phyloP scores from a whole-genome alignment of 2,329 filamentous ascomycete species.

The Diplodia sapinea region DNA sequence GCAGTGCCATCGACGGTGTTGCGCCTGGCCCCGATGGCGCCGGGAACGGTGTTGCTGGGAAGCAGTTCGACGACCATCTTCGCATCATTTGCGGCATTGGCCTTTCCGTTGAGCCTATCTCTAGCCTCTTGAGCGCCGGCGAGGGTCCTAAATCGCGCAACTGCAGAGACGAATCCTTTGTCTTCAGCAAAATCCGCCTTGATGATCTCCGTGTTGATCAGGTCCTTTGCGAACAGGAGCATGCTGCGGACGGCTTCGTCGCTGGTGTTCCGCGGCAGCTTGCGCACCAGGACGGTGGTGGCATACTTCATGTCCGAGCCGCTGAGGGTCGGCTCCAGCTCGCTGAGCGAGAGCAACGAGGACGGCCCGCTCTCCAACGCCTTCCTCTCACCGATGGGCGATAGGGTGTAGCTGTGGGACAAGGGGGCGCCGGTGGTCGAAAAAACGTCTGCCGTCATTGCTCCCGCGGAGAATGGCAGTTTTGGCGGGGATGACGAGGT shows the following conservation, averaged over 20 bases:
- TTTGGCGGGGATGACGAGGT: conserved; percentile 49
- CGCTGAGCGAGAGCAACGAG: conserved; percentile 46
- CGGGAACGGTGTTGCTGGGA: conserved; percentile 34
- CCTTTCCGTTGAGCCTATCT: conserved; percentile 65
- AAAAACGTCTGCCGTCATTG: conserved; percentile 51
- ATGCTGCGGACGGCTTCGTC: conserved; percentile 66
- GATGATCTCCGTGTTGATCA: conserved; percentile 65
- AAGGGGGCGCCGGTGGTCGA: conserved; percentile 36
- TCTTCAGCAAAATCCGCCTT: conserved; percentile 61
- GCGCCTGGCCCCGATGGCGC: conserved; percentile 55
- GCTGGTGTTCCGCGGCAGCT: conserved; percentile 64
- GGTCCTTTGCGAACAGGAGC: conserved; percentile 68
- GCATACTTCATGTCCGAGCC: conserved; percentile 33
- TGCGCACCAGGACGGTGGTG: conserved; percentile 62
- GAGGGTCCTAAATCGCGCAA: conserved; percentile 64
- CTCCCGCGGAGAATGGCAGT: conserved; percentile 43
- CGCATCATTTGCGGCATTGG: conserved; percentile 65
- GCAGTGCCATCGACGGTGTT: conserved; percentile 60
- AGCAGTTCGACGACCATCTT: conserved; percentile 64
- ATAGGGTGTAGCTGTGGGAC: conserved; percentile 49
- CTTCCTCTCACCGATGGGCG: conserved; percentile 51
- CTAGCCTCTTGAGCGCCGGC: conserved; percentile 65
- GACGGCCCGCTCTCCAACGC: conserved; percentile 45
- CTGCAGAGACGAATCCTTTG: conserved; percentile 61
- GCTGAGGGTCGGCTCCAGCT: conserved; percentile 42